Base-by-base conservation (phyloP, 2,329 filamentous ascomycete species). In the Helicocarpus griseus region DNA sequence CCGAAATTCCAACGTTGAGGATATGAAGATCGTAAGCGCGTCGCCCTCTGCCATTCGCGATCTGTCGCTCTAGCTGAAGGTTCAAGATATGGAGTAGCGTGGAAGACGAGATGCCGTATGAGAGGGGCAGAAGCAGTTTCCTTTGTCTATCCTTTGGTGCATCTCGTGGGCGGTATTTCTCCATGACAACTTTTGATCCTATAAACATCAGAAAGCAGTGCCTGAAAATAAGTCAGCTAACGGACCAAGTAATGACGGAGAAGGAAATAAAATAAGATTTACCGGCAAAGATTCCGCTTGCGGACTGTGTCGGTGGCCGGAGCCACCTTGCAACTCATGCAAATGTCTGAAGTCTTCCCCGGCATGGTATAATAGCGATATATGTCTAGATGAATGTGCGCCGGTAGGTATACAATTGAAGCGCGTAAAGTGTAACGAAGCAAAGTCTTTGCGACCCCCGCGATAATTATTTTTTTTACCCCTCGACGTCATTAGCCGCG, bases 151-250 rank as follows among this genome's bases (percentile, higher is more conserved):
- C 69, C 52, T 69, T 66, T 21, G 69, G 60, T 7, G 59, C 53
- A 48, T 61, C 60, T 58, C 57, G 64, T 44, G 61, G 74, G 43
- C 78, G 75, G 63, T 84, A 86, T 38, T 76, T 75, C 58, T 85
- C 82, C 73, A 86, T 80, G 45, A 88, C 78, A 54, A 83, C 78
- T 69, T 97, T 97, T 58, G 80, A 83, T 54, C 80, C 75, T 51
- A 95, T 77, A 72, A 89, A 96, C 61, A 79, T 78, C 53, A 78
- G 73, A 70, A 91, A 96, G 71, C 93, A 97, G 56, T 77, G 70
- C 51, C 85, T 88, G 58, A 33, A 13, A 53, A 19, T 24, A 53
- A 60, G 54, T 54, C 46, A 39, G 31, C 39, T 43, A n/a, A n/a
- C n/a, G n/a, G n/a, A n/a, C n/a, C n/a, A n/a, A n/a, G n/a, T 28